Evolutionary conservation across 108 stramenopile genomes (phyloP).

Genomic region (Nitzschia inconspicua): DNA sequence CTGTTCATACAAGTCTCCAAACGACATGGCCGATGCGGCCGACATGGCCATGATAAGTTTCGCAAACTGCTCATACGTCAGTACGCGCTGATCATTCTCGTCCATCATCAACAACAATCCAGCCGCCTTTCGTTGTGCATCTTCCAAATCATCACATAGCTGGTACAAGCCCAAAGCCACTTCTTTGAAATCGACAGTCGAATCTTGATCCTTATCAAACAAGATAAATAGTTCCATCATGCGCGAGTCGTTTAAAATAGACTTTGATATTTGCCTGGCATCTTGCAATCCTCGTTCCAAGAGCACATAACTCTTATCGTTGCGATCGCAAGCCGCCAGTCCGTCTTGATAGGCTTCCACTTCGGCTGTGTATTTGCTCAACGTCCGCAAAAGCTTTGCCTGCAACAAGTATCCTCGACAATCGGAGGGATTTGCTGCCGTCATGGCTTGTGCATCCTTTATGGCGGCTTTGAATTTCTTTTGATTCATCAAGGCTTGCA

Average conservation of each 20-base stretch:
- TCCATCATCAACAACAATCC: constrained; percentile 40
- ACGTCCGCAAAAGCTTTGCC: constrained; percentile 16
- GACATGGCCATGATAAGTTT: constrained; percentile 30
- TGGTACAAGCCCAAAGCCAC: constrained; percentile 43
- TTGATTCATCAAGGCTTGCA: constrained; percentile 16
- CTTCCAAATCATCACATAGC: constrained; percentile 34
- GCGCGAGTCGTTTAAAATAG: constrained; percentile 30
- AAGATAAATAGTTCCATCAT: constrained; percentile 39
- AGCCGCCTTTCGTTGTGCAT: constrained; percentile 26
- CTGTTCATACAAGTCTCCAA: constrained; percentile 36
- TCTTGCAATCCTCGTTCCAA: constrained; percentile 1
- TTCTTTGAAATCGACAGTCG: constrained; percentile 40
- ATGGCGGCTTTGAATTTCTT: constrained; percentile 17
- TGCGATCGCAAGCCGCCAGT: constrained; percentile 9
- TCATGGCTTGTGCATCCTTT: constrained; percentile 27
- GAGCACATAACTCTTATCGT: background rate
- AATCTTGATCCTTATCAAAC: constrained; percentile 36
- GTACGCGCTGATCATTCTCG: constrained; percentile 28
- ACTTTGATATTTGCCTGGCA: constrained; percentile 14
- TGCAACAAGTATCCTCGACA: constrained; percentile 23
- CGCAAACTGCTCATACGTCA: constrained; percentile 36
- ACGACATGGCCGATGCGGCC: constrained; percentile 27
- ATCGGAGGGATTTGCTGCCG: constrained; percentile 15
- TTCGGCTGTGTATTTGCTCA: constrained; percentile 24
- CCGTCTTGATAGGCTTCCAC: constrained; percentile 27